Evolutionary conservation across 2,329 filamentous ascomycete species (phyloP).

Genomic region (Kalmusia sp.): DNA sequence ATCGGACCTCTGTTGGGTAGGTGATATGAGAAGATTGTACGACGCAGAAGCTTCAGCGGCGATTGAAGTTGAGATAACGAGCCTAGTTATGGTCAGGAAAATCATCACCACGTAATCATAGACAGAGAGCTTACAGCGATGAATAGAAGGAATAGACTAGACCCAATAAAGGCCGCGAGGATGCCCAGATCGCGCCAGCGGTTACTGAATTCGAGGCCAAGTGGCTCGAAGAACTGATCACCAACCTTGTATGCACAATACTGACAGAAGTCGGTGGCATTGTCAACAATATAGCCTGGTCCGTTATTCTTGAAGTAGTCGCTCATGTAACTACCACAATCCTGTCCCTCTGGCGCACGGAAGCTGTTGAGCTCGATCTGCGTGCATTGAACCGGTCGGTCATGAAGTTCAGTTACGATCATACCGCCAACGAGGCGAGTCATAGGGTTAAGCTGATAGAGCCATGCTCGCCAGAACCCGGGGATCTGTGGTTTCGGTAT

Average conservation of each 20-base stretch:
- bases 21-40: too few species aligned
- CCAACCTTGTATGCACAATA: constrained; percentile 85
- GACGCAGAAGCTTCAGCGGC: constrained; percentile 1
- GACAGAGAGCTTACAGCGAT: constrained; percentile 55
- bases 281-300: constrained; percentile 73
- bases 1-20: too few species aligned
- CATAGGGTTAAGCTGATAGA: constrained; percentile 84
- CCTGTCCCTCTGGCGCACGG: constrained; percentile 68
- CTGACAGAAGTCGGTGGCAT: constrained; percentile 70
- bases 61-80: constrained; percentile 8
- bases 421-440: constrained; percentile 82
- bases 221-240: constrained; percentile 77
- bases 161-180: constrained; percentile 75
- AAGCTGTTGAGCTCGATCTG: constrained; percentile 71
- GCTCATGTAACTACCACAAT: constrained; percentile 78
- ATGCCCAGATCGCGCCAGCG: constrained; percentile 88
- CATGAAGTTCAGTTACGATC: constrained; percentile 78
- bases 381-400: constrained; percentile 67
- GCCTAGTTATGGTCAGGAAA: not conserved
- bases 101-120: not conserved
- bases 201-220: constrained; percentile 71
- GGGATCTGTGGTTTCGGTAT: constrained; percentile 81
- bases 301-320: constrained; percentile 73
- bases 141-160: constrained; percentile 73
- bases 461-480: constrained; percentile 78